These are phyloP conservation scores for Microsporum canis DNA, from an alignment of 2,329 filamentous ascomycete genomes.

Conservation along the genomic window DNA sequence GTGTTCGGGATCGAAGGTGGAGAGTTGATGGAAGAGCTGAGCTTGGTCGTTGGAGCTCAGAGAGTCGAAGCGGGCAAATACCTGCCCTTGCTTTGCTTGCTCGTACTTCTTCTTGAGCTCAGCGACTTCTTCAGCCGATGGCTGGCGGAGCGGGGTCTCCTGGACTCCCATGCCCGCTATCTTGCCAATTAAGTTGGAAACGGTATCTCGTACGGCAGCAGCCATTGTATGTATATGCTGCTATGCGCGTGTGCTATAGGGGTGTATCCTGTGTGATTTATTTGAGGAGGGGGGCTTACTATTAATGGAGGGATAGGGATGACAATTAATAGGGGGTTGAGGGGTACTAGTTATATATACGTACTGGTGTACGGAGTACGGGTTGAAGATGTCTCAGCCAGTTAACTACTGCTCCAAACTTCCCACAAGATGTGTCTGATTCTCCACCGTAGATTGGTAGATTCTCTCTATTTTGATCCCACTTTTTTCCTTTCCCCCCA, in stretches of 20 bases:
- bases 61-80: constrained; percentile 78
- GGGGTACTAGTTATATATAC: not conserved
- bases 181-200: constrained; percentile 41
- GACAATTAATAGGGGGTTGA: not conserved
- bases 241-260: not conserved
- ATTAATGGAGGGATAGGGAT: constrained; percentile 3
- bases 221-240: constrained; percentile 24
- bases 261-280: not conserved
- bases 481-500: not conserved
- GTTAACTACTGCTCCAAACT: not conserved
- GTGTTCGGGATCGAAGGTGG: constrained; percentile 66
- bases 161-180: constrained; percentile 22
- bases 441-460: not conserved
- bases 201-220: constrained; percentile 32
- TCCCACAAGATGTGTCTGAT: not conserved
- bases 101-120: constrained; percentile 61
- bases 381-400: not conserved
- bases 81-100: constrained; percentile 65
- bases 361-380: no score
- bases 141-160: constrained; percentile 27
- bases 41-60: constrained; percentile 64
- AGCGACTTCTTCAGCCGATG: constrained; percentile 55
- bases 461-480: not conserved
- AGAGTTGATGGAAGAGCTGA: constrained; percentile 68
- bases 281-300: not conserved